Evolutionary conservation across 148 eudicot genomes (phyloP).

Genomic region (Chenopodium suecicum): DNA sequence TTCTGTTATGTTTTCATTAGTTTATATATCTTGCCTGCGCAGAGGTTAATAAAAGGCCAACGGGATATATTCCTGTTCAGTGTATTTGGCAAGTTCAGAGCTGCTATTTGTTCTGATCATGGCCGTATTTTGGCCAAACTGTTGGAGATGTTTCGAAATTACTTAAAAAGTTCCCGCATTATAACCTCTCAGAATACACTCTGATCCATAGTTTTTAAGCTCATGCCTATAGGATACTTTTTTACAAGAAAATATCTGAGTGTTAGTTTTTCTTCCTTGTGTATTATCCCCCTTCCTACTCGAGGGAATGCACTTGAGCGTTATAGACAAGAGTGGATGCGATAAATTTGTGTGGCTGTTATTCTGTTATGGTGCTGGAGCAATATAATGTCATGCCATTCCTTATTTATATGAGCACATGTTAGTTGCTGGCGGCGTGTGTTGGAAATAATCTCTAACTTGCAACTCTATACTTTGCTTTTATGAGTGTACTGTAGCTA

Average conservation of each 20-base stretch:
- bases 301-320: no score
- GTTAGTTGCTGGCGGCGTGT: neutral
- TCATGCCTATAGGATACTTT: neutral
- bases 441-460: neutral
- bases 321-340: neutral
- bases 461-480: no score
- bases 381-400: no score
- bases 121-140: neutral
- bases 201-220: no score
- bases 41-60: neutral
- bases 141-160: neutral
- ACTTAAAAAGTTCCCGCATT: neutral
- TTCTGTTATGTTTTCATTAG: neutral
- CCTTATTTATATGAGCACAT: neutral
- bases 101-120: neutral
- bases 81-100: neutral
- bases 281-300: no score
- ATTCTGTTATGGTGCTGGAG: no score
- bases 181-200: neutral
- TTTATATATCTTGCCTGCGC: neutral
- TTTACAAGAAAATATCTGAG: no score
- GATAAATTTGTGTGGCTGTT: no score
- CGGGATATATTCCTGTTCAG: neutral
- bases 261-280: no score
- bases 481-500: no score